Percentiles rank a stretch among this genome's conserved stretches.
Evolutionary conservation across 352 stramenopile genomes (phyloP).

Genomic region (Phytophthora fragariae): DNA sequence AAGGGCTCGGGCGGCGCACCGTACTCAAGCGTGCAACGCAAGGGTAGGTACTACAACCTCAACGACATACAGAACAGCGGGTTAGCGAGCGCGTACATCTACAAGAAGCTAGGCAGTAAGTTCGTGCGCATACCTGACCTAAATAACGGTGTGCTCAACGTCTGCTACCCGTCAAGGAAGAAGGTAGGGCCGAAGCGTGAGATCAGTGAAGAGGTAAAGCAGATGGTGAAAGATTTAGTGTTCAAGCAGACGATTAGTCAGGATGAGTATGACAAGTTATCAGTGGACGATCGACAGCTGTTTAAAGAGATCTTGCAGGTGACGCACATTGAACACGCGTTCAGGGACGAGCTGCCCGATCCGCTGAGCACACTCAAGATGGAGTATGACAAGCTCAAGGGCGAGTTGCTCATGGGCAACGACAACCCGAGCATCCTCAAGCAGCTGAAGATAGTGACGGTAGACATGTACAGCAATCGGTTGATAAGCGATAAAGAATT

Average conservation of each 20-base stretch:
- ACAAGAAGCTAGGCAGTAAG: neutral
- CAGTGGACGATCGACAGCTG: neutral
- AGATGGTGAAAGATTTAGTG: neutral
- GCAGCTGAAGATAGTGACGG: slow-evolving; percentile 13
- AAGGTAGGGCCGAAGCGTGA: neutral
- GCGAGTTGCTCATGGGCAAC: slow-evolving; percentile 19
- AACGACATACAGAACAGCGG: neutral
- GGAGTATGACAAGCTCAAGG: slow-evolving; percentile 23
- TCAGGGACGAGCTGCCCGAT: slow-evolving; percentile 20
- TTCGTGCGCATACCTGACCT: neutral
- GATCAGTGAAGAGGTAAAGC: neutral
- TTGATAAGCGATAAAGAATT: slow-evolving; percentile 20
- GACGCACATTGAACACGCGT: slow-evolving; percentile 22
- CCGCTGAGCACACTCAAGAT: slow-evolving; percentile 1
- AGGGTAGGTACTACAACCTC: neutral
- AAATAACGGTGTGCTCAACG: neutral
- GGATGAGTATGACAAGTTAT: neutral
- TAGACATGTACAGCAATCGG: slow-evolving; percentile 21
- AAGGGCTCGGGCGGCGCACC: neutral
- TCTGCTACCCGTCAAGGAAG: neutral
- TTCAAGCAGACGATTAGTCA: neutral
- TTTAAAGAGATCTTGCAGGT: slow-evolving; percentile 21
- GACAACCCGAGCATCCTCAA: slow-evolving; percentile 14
- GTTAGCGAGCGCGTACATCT: neutral
- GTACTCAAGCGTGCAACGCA: neutral